Conservation (phyloP, 257 asterid genomes). For the Henckelia pumila region DNA sequence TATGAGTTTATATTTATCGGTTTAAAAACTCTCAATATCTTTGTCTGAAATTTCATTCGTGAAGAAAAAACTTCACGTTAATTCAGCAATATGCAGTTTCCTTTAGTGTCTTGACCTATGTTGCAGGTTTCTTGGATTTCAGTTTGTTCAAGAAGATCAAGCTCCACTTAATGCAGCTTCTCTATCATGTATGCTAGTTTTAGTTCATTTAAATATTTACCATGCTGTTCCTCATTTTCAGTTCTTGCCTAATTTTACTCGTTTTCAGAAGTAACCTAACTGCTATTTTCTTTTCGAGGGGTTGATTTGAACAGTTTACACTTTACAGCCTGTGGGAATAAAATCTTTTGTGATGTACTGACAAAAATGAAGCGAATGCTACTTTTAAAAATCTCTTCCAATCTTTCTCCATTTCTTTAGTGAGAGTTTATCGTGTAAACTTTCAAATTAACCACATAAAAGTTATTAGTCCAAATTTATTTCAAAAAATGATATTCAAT, state of each 20-base stretch:
- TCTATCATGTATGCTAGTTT: slow-evolving; percentile 49
- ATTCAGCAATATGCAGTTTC: slow-evolving; percentile 14
- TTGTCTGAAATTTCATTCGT: slow-evolving; percentile 11
- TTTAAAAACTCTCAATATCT: background rate
- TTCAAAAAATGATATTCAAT: too few species aligned
- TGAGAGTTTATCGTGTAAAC: background rate
- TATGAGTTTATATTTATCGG: background rate
- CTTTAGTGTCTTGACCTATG: slow-evolving; percentile 20
- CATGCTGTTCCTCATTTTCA: slow-evolving; percentile 1
- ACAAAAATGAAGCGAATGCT: background rate
- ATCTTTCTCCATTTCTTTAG: background rate
- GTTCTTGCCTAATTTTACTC: too few species aligned
- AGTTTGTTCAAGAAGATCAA: slow-evolving; percentile 63
- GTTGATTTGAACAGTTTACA: too few species aligned
- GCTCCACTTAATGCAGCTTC: slow-evolving; percentile 41
- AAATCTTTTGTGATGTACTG: too few species aligned
- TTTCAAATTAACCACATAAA: background rate
- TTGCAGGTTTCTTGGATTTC: slow-evolving; percentile 84
- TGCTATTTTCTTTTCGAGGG: background rate
- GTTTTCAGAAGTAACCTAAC: background rate
- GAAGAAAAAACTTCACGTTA: slow-evolving; percentile 9
- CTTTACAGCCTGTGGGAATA: too few species aligned
- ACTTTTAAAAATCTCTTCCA: background rate
- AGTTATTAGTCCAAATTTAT: background rate
- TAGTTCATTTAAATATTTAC: slow-evolving; percentile 12